A percentile compares a stretch with the other conserved stretches of the same genome.
phyloP scores from a whole-genome alignment of 495 filamentous ascomycete species.

The Recurvomyces mirabilis region DNA sequence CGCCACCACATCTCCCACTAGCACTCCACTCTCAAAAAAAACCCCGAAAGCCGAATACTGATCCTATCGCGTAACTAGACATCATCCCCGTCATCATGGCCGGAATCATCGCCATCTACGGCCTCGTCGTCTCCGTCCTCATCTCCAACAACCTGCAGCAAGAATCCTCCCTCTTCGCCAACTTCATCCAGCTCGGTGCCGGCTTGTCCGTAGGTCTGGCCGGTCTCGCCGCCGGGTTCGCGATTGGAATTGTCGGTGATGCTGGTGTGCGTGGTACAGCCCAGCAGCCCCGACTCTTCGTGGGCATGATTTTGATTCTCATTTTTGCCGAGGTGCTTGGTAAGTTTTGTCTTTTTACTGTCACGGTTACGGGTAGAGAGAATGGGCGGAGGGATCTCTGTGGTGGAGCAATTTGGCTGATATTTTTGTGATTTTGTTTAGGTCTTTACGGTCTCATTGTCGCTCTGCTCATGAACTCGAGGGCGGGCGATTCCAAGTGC shows the following conservation, averaged over 20 bases:
- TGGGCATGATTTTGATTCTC: conserved; percentile 99
- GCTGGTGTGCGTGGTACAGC: conserved; percentile 97
- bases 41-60: too few species aligned
- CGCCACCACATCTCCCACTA: neutral
- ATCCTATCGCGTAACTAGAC: too few species aligned
- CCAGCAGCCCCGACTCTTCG: conserved; percentile 93
- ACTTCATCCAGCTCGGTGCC: conserved; percentile 95
- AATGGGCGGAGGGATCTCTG: too few species aligned
- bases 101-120: conserved; percentile 99
- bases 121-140: conserved; percentile 94
- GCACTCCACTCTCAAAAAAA: too few species aligned
- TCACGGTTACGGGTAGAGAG: too few species aligned
- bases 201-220: conserved; percentile 92
- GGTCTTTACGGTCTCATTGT: conserved; percentile 98
- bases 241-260: conserved; percentile 98
- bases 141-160: conserved; percentile 88
- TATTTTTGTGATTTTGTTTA: conserved; percentile 23
- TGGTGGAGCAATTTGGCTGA: too few species aligned
- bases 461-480: conserved; percentile 95
- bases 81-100: conserved; percentile 99
- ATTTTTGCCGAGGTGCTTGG: conserved; percentile 99
- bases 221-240: conserved; percentile 95
- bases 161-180: conserved; percentile 73
- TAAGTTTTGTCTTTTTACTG: conserved; percentile 33
- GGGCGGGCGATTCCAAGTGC: conserved; percentile 17